These are phyloP conservation scores for Pistacia vera DNA, from an alignment of 345 rosid genomes.

Conservation along the genomic window DNA sequence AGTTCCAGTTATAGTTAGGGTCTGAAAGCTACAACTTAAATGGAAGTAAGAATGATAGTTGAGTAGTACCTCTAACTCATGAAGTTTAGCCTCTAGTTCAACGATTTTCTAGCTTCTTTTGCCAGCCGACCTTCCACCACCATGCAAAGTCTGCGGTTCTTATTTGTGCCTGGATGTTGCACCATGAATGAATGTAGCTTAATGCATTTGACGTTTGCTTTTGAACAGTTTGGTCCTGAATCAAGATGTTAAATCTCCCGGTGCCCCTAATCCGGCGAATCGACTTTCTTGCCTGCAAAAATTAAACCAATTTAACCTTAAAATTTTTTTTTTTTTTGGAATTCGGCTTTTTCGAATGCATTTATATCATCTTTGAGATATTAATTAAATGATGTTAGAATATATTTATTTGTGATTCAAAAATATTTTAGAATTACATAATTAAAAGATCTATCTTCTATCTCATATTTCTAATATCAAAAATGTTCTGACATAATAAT, in stretches of 20 bases:
- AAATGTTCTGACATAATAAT: too few species aligned
- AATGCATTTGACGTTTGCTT: constrained; percentile 63
- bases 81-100: constrained; percentile 76
- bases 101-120: constrained; percentile 65
- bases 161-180: constrained; percentile 66
- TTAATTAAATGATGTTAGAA: too few species aligned
- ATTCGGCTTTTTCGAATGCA: too few species aligned
- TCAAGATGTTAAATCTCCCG: constrained; percentile 57
- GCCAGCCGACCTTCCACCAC: constrained; percentile 71
- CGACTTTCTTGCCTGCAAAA: constrained; percentile 61
- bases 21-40: not conserved
- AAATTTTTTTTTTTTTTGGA: too few species aligned
- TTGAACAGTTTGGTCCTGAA: constrained; percentile 50
- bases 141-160: constrained; percentile 68
- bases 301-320: not conserved
- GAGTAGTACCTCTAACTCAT: constrained; percentile 56
- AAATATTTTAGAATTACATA: too few species aligned
- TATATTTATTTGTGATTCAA: too few species aligned
- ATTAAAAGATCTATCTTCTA: not conserved
- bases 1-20: not conserved
- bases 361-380: too few species aligned
- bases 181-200: constrained; percentile 69
- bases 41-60: not conserved
- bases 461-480: too few species aligned
- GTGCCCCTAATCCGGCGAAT: constrained; percentile 46